Evolutionary conservation across 208 protist genomes (phyloP).

Genomic region (Phytomonas serpens): DNA sequence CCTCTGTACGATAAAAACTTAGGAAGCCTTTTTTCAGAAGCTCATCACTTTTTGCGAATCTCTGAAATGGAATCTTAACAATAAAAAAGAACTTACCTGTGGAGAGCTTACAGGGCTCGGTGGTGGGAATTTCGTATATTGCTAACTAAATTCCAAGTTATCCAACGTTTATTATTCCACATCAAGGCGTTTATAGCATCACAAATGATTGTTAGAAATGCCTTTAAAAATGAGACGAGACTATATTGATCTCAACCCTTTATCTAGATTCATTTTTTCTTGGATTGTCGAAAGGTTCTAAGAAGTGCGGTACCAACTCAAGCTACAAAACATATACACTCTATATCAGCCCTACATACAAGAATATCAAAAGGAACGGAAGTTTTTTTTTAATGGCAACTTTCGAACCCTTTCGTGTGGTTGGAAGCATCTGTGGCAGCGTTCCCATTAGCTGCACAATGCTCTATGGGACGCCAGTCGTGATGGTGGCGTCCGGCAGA

Average conservation of each 20-base stretch:
- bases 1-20: neutral
- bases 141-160: neutral
- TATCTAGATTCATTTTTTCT: neutral
- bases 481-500: conserved; percentile 76
- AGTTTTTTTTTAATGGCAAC: conserved; percentile 31
- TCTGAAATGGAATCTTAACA: neutral
- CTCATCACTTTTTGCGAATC: neutral
- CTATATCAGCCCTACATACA: neutral
- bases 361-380: neutral
- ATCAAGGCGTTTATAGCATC: neutral
- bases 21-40: neutral
- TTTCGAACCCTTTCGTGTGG: conserved; percentile 77
- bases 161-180: neutral
- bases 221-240: neutral
- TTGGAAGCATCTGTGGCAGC: conserved; percentile 65
- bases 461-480: conserved; percentile 64
- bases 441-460: conserved; percentile 59
- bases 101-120: neutral
- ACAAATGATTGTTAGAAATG: neutral
- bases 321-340: neutral
- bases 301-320: neutral
- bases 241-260: neutral
- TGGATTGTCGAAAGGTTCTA: neutral
- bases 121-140: neutral
- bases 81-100: neutral